Conservation (phyloP, 2,329 filamentous ascomycete genomes). For the Emergomyces orientalis region DNA sequence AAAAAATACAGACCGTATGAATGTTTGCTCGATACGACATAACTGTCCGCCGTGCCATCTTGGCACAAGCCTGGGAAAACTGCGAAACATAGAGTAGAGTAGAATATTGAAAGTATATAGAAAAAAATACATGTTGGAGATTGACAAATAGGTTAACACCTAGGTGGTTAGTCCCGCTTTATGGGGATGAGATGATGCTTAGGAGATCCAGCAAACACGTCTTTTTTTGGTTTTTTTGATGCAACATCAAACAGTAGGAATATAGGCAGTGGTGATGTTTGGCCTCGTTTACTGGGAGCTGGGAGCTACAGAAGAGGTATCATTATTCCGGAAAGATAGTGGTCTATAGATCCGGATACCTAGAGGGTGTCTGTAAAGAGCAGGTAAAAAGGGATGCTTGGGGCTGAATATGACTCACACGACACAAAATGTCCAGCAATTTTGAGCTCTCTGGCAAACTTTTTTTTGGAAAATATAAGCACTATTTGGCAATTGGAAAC, state of each 20-base stretch:
- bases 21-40: background rate
- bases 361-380: background rate
- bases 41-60: background rate
- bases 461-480: background rate
- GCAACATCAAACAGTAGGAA: background rate
- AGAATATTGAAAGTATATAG: background rate
- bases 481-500: background rate
- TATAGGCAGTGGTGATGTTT: background rate
- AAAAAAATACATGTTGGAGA: background rate
- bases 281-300: background rate
- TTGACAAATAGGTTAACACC: background rate
- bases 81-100: background rate
- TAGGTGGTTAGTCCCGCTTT: background rate
- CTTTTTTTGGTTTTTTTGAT: background rate
- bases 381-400: background rate
- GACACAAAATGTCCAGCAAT: background rate
- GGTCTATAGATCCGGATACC: background rate
- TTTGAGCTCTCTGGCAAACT: background rate
- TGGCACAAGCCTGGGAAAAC: background rate
- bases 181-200: background rate
- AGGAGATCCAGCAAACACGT: background rate
- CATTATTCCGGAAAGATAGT: background rate
- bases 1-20: background rate
- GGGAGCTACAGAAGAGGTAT: background rate
- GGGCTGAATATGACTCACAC: background rate